Base-by-base conservation (phyloP, 768 basidiomycete genomes). In the Rhodotorula toruloides region DNA sequence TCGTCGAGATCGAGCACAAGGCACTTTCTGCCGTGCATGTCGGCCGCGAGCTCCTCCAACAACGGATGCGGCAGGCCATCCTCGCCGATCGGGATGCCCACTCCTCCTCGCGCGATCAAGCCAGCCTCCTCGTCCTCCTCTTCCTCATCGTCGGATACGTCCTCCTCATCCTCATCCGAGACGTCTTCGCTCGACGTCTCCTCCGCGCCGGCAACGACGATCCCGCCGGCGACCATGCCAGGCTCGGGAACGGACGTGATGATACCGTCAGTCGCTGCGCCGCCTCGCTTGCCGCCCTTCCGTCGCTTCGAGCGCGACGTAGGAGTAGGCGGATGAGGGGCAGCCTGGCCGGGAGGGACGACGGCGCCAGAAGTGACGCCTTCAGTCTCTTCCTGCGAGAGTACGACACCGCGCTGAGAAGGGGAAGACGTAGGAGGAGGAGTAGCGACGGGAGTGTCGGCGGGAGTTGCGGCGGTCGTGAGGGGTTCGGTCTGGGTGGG, bases 1-100 rank as follows among this genome's bases (percentile, higher is more conserved):
- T 99, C 94, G 73, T 99, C 94, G 46, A 99, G 82, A 79, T 99
- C 96, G 32, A 99, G 83, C 48, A 98, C 92, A 17, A 98, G 83
- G 74, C 96, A 98, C 80, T 99, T 99, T 62, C 91, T 81, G 37
- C 94, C 94, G 39, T 79, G 83, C 73, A 94, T 89, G 25, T 88
- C 85, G 17, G 86, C 84, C 7, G 84, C 80, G 67, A 97, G 81
- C 32, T 90, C 89, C 21, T 91, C 91, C 12, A 99, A 78, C n/a
- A 99, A 80, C 9, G 94, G 94, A 66, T 84, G 83, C 19, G 91
- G 90, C 29, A 83, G 76, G 19, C 94, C 94, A 74, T 99, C 90
- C 90, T 89, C 86, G 42, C 92, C 93, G 47, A 91, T 83, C 29
- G 94, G 94, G 63, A 98, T 97, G 42, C 96, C 96, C 63, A 90